These are phyloP conservation scores for Phytophthora cryptogea DNA, from an alignment of 352 stramenopile species.

Conservation along the genomic window DNA sequence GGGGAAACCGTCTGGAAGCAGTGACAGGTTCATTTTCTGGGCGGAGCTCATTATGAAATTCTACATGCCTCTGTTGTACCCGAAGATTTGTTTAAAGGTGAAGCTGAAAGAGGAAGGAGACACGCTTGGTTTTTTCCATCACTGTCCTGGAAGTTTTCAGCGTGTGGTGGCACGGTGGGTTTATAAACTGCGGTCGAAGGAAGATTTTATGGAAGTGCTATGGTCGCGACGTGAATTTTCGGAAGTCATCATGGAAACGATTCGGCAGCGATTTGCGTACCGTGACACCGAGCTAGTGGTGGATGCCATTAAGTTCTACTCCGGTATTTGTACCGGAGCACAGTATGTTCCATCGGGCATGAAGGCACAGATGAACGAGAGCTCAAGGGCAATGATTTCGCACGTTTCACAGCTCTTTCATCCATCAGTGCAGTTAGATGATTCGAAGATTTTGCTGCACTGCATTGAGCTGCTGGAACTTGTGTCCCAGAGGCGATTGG, in stretches of 20 bases:
- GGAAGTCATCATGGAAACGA: conserved; percentile 88
- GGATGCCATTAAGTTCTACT: conserved; percentile 90
- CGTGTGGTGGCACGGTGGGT: conserved; percentile 85
- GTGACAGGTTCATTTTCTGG: conserved; percentile 87
- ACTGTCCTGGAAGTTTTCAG: conserved; percentile 87
- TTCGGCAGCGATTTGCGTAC: conserved; percentile 86
- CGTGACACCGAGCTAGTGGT: conserved; percentile 82
- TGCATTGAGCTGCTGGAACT: conserved; percentile 88
- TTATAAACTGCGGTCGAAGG: conserved; percentile 83
- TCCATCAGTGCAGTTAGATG: conserved; percentile 80
- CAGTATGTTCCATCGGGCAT: conserved; percentile 83
- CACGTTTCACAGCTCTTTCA: conserved; percentile 90
- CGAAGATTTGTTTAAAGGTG: conserved; percentile 84
- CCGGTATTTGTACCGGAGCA: conserved; percentile 68
- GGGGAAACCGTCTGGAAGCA: conserved; percentile 27
- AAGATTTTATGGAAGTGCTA: conserved; percentile 83
- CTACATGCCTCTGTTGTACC: conserved; percentile 89
- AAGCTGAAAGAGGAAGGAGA: conserved; percentile 87
- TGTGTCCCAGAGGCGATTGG: conserved; percentile 76
- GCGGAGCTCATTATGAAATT: conserved; percentile 89
- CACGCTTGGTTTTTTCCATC: conserved; percentile 84
- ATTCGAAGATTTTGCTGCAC: conserved; percentile 83
- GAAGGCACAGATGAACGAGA: conserved; percentile 83
- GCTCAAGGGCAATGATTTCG: conserved; percentile 84
- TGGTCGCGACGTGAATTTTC: conserved; percentile 81